Percentiles rank a stretch among this genome's conserved stretches.
These are phyloP conservation scores for Plenodomus lindquistii DNA, from an alignment of 2,329 filamentous ascomycete species.

Conservation along the genomic window DNA sequence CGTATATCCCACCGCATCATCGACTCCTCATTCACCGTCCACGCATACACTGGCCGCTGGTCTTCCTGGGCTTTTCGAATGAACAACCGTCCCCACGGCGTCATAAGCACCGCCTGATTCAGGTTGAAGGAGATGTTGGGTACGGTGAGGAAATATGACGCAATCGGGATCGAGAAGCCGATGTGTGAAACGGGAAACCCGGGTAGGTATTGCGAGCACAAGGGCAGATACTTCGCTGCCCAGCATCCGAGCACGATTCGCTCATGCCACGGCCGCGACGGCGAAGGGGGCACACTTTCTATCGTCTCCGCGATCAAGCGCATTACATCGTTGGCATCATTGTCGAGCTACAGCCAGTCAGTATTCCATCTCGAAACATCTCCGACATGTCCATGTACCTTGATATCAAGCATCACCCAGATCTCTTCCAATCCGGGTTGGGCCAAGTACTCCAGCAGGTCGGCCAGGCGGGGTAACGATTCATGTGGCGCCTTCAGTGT, in stretches of 20 bases:
- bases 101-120: slow-evolving; percentile 68
- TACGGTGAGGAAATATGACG: slow-evolving; percentile 69
- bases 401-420: slow-evolving; percentile 88
- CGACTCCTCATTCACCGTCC: slow-evolving; percentile 82
- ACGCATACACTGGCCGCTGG: slow-evolving; percentile 69
- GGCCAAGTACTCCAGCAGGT: slow-evolving; percentile 73
- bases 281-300: slow-evolving; percentile 50
- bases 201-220: slow-evolving; percentile 65
- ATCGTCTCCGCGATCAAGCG: slow-evolving; percentile 68
- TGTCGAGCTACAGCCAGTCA: slow-evolving; percentile 60
- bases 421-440: slow-evolving; percentile 66
- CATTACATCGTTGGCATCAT: slow-evolving; percentile 73
- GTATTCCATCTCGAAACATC: background rate
- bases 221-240: slow-evolving; percentile 72
- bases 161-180: slow-evolving; percentile 68
- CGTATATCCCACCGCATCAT: slow-evolving; percentile 82
- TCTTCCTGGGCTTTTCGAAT: slow-evolving; percentile 61
- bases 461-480: slow-evolving; percentile 72
- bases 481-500: slow-evolving; percentile 71
- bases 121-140: slow-evolving; percentile 80
- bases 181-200: slow-evolving; percentile 69
- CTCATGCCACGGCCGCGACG: slow-evolving; percentile 65
- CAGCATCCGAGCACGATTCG: slow-evolving; percentile 82
- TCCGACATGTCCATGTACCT: slow-evolving; percentile 56
- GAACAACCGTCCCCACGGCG: slow-evolving; percentile 69